Base-by-base conservation (phyloP, 768 basidiomycete genomes). In the Chalciporus pseudorubinellus region DNA sequence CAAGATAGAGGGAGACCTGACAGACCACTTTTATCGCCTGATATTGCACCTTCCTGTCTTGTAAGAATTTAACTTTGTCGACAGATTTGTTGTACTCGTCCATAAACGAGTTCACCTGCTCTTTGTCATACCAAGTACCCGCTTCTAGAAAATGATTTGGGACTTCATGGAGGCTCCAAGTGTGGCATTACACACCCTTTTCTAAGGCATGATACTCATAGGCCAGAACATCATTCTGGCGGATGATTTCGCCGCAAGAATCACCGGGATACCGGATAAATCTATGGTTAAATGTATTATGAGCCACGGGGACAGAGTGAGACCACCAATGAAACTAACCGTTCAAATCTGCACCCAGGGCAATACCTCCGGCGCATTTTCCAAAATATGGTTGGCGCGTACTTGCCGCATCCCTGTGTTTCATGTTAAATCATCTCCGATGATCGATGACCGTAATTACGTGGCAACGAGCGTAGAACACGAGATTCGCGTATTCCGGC, bases 401-500 rank as follows among this genome's bases (percentile, higher is more conserved):
- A 18, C 24, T 51, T 48, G 19, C 44, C 59, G 20, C 60, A 61
- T 0, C n/a, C 40, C 59, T 60, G 22, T 10, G 12, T 10, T 3
- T 48, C 11, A 6, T 21, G 1, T 52, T 10, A 47, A 16, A 28
- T 11, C 3, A 1, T 21, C 39, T 22, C 8, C 3, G 18, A 39
- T 6, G 2, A 10, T 12, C 26, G 26, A 39, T 5, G 12, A 19
- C 18, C 12, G 21, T 29, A 51, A 53, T 22, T 31, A 56, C 60
- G 26, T 59, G 40, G 44, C 54, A 80, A 11, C 49, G 52, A 13
- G 55, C n/a, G 12, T 21, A 39, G 31, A 63, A 80, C 10, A 67
- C 69, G n/a, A 81, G 71, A 51, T 68, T 71, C 9, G 74, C 70
- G 51, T 75, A 80, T 48, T 75, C 69, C 1, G 68, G 70, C 52